Conservation (phyloP, 164 flowering plant species). For the Protea cynaroides region DNA sequence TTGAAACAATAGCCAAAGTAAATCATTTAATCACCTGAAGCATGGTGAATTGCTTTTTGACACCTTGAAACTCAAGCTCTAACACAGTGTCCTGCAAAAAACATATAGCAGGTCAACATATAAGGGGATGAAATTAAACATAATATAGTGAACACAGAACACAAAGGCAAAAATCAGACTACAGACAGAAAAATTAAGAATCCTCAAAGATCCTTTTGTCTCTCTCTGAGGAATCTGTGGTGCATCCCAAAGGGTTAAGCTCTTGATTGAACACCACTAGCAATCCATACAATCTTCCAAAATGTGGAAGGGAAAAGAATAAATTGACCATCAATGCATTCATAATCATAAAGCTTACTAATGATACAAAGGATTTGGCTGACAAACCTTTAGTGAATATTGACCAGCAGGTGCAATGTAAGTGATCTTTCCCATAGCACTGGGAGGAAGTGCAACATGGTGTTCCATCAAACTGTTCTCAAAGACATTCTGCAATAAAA, state of each 20-base stretch:
- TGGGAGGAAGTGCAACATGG: conserved; percentile 95
- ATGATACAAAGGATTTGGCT: not conserved
- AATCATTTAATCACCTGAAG: conserved; percentile 65
- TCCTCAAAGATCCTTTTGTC: no score
- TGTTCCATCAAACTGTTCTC: conserved; percentile 95
- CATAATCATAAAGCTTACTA: no score
- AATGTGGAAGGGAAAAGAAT: no score
- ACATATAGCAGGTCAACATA: conserved; percentile 1
- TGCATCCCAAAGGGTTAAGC: no score
- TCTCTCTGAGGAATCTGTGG: no score
- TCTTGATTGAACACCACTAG: no score
- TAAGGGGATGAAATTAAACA: not conserved
- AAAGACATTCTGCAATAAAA: conserved; percentile 65
- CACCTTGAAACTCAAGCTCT: conserved; percentile 99
- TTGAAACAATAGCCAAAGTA: not conserved
- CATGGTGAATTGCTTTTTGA: conserved; percentile 83
- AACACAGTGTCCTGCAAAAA: conserved; percentile 86
- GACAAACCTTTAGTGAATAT: conserved; percentile 76
- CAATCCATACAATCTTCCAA: no score
- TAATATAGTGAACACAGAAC: no score
- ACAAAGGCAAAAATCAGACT: no score
- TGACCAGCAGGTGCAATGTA: conserved; percentile 92
- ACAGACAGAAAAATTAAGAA: no score
- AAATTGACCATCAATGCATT: no score
- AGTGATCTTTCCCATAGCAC: conserved; percentile 88